Evolutionary conservation across 208 protist species (phyloP).

Genomic region (Leishmania arabica): DNA sequence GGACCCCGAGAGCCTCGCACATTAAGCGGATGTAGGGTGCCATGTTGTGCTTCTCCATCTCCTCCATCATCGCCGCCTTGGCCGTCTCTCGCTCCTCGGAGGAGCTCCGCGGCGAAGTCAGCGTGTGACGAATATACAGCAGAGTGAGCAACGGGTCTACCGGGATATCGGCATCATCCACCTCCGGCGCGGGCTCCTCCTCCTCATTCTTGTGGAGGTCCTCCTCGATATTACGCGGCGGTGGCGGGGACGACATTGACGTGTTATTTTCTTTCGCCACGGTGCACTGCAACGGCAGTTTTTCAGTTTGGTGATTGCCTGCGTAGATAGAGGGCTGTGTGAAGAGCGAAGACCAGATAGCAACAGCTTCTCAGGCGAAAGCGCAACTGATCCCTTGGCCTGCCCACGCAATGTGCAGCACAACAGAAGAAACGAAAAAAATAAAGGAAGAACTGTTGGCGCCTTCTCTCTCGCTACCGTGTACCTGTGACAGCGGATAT

Average conservation of each 20-base stretch:
- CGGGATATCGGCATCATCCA: slow-evolving; percentile 50
- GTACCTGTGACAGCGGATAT: neutral
- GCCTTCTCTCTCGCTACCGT: neutral
- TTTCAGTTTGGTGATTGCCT: neutral
- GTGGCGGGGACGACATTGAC: slow-evolving; percentile 22
- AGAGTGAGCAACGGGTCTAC: slow-evolving; percentile 86
- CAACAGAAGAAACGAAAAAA: slow-evolving; percentile 1
- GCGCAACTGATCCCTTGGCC: slow-evolving; percentile 2
- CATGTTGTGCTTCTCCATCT: slow-evolving; percentile 86
- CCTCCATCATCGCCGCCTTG: slow-evolving; percentile 66
- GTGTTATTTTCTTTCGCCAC: slow-evolving; percentile 8
- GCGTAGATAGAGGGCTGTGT: neutral
- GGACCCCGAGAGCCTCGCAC: slow-evolving; percentile 70
- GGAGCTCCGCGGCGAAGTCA: slow-evolving; percentile 78
- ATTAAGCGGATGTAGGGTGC: slow-evolving; percentile 88
- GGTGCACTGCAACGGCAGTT: neutral
- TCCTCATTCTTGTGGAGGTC: slow-evolving; percentile 40
- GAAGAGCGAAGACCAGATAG: neutral
- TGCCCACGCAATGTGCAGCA: neutral
- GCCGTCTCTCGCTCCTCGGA: slow-evolving; percentile 73
- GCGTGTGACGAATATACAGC: slow-evolving; percentile 78
- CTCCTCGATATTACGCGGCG: slow-evolving; percentile 20
- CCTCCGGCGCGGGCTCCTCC: slow-evolving; percentile 30
- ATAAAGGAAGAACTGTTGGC: neutral
- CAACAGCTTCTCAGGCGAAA: too few species aligned